Evolutionary conservation across 768 basidiomycete genomes (phyloP), one percentile per base, ranked within the genome.

Genomic region (Suillus hirtellus): DNA sequence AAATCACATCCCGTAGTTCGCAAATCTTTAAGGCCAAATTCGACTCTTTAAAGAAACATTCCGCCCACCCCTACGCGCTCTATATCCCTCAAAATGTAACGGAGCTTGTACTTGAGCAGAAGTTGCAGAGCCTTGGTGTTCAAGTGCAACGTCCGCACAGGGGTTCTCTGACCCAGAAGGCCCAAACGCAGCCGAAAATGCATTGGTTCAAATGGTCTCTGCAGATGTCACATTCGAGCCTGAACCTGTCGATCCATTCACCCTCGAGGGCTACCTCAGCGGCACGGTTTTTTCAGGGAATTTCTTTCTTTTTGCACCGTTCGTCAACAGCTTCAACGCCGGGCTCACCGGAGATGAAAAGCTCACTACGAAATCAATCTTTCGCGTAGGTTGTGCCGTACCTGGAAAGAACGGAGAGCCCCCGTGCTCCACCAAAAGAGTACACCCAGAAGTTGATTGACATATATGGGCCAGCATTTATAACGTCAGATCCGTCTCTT

Each of bases 151-250:
- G 81, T 6, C 78, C 80, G 0, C 68, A 77, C 63, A 81, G 76
- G 71, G 71, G 19, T 85, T 84, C 71, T 66, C 68, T 1, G 82
- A 85, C 65, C 83, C 84, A 4, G 69, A 77, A 37, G 72, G 73
- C 31, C 62, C 66, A 3, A n/a, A 61, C 3, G 64, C 67, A 27
- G 70, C 71, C 14, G 52, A 66, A 1, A 5, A 17, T 9, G 60
- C 69, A 31, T 65, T 81, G 11, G 62, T 71, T 1, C 80, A 82
- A 50, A 75, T 83, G 72, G 68, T 81, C 35, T 68, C 83, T 62
- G 85, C 81, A 2, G 85, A 85, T 66, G 75, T 85, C 53, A 75
- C 70, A 0, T 76, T 85, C 64, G 59, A 71, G 67, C 75, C 53
- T 65, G 68, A 50, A 55, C 81, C 34, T 27, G 55, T 58, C 11